phyloP scores from a whole-genome alignment of 1,284 basidiomycete genomes.

The Cerioporus squamosus region DNA sequence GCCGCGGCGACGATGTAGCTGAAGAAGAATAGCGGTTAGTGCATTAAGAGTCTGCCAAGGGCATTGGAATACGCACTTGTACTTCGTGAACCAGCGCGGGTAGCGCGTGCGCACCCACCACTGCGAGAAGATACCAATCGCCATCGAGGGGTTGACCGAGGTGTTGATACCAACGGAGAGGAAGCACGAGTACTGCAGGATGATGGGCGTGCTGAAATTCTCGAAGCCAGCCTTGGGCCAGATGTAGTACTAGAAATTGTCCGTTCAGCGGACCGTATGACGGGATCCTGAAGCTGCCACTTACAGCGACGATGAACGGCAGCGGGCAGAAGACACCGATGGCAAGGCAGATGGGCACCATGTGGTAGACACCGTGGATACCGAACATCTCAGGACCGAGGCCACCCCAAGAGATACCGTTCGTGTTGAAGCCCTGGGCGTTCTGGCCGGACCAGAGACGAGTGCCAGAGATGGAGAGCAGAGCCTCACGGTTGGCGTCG shows the following conservation, averaged over 20 bases:
- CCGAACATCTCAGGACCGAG: slow-evolving; percentile 57
- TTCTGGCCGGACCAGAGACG: slow-evolving; percentile 57
- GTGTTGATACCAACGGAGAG: slow-evolving; percentile 58
- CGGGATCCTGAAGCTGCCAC: neutral
- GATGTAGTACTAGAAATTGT: slow-evolving; percentile 39
- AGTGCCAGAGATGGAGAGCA: slow-evolving; percentile 38
- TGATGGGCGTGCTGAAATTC: slow-evolving; percentile 52
- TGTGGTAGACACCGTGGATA: slow-evolving; percentile 49
- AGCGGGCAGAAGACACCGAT: slow-evolving; percentile 56
- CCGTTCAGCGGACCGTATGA: slow-evolving; percentile 24
- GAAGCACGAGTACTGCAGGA: slow-evolving; percentile 45
- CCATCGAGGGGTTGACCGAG: slow-evolving; percentile 42
- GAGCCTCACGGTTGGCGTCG: slow-evolving; percentile 41
- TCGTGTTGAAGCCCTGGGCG: slow-evolving; percentile 50
- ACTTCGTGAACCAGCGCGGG: slow-evolving; percentile 59
- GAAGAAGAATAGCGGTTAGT: neutral
- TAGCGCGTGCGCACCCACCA: slow-evolving; percentile 50
- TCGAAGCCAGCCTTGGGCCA: slow-evolving; percentile 52
- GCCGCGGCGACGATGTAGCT: slow-evolving; percentile 39
- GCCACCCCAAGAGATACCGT: slow-evolving; percentile 64
- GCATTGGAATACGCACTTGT: slow-evolving; percentile 50
- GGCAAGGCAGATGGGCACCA: slow-evolving; percentile 56
- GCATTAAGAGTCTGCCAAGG: neutral
- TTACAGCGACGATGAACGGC: slow-evolving; percentile 48
- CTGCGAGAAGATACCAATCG: slow-evolving; percentile 59